Conservation (phyloP, 257 asterid genomes). For the Salvia splendens region DNA sequence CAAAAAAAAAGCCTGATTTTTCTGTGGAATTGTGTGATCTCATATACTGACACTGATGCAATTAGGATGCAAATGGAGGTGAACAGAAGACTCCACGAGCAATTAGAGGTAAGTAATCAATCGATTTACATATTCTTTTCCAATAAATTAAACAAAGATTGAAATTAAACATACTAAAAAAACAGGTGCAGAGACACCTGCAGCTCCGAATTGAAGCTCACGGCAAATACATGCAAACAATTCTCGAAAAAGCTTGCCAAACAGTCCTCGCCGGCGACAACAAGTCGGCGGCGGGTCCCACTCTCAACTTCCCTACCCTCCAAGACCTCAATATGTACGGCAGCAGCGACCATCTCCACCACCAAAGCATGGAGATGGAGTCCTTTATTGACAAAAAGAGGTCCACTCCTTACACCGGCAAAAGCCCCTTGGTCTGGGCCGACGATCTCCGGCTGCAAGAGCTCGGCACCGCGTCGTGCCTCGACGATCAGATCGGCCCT, state of each 20-base stretch:
- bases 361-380: constrained; percentile 38
- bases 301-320: constrained; percentile 61
- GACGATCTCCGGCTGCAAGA: constrained; percentile 71
- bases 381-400: constrained; percentile 63
- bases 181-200: constrained; percentile 94
- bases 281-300: constrained; percentile 44
- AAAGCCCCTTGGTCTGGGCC: constrained; percentile 71
- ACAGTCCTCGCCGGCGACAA: constrained; percentile 79
- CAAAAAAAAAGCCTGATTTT: background rate
- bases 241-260: constrained; percentile 93
- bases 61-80: constrained; percentile 99
- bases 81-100: constrained; percentile 94
- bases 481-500: constrained; percentile 51
- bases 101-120: constrained; percentile 63
- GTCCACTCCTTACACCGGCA: constrained; percentile 50
- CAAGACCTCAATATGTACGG: constrained; percentile 91
- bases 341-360: constrained; percentile 46
- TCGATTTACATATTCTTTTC: background rate
- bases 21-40: constrained; percentile 33
- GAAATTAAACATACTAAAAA: background rate
- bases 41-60: constrained; percentile 48
- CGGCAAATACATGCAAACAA: constrained; percentile 96
- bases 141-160: background rate
- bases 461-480: constrained; percentile 43
- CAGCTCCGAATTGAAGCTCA: constrained; percentile 96